Percentiles rank a stretch among this genome's conserved stretches.
These are phyloP conservation scores for Sanghuangporus sanghuang DNA, from an alignment of 1,284 basidiomycete species.

Conservation along the genomic window DNA sequence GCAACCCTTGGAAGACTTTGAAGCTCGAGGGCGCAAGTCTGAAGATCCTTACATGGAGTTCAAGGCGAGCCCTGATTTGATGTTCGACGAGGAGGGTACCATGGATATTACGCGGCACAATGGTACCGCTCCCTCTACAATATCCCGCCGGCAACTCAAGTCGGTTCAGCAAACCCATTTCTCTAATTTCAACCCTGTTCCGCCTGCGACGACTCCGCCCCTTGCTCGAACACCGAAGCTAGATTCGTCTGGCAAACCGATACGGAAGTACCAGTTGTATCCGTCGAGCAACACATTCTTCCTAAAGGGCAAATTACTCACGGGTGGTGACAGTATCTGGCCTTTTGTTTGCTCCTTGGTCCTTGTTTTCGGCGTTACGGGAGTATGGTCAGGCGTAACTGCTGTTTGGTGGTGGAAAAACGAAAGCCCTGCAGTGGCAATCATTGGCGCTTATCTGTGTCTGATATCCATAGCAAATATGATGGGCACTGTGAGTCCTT, in stretches of 20 bases:
- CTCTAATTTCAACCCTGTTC: conserved; percentile 12
- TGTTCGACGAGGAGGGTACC: conserved; percentile 14
- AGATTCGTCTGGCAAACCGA: conserved; percentile 29
- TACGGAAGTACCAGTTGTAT: conserved; percentile 56
- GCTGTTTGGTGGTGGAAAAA: conserved; percentile 84
- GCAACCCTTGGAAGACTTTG: conserved; percentile 11
- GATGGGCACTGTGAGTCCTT: conserved; percentile 60
- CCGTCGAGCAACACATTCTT: conserved; percentile 76
- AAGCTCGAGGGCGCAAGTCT: not conserved
- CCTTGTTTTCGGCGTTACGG: conserved; percentile 62
- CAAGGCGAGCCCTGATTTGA: conserved; percentile 1
- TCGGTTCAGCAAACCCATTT: not conserved
- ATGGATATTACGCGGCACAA: conserved; percentile 9
- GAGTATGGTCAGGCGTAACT: conserved; percentile 80
- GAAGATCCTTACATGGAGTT: conserved; percentile 13
- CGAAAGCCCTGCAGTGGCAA: conserved; percentile 68
- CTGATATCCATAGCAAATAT: conserved; percentile 72
- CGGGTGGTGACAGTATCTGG: conserved; percentile 80
- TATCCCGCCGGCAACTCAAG: conserved; percentile 7
- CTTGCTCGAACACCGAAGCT: conserved; percentile 8
- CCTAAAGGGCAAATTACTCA: conserved; percentile 63
- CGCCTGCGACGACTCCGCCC: not conserved
- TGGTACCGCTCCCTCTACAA: not conserved
- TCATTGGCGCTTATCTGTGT: conserved; percentile 73
- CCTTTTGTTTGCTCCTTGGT: conserved; percentile 66